Conservation (phyloP, 106 monocot species). For the Triglochin maritima region DNA sequence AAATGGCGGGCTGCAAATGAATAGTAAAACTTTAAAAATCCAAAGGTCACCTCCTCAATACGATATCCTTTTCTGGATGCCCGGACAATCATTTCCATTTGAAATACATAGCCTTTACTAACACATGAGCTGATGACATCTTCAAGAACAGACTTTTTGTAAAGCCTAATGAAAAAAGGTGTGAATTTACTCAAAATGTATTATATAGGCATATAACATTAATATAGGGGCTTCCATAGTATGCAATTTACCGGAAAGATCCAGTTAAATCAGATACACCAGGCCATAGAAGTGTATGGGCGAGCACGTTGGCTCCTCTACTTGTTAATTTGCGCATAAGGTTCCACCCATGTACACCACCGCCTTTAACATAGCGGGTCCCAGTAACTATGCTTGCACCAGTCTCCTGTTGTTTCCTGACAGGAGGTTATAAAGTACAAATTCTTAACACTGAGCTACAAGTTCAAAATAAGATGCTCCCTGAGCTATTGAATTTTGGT, state of each 20-base stretch:
- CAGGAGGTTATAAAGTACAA: slow-evolving; percentile 3
- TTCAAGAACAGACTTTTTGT: slow-evolving; percentile 74
- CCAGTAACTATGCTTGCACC: slow-evolving; percentile 94
- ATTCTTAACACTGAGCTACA: neutral
- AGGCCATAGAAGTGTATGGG: slow-evolving; percentile 92
- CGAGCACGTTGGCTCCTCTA: slow-evolving; percentile 96
- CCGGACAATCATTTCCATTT: slow-evolving; percentile 99
- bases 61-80: slow-evolving; percentile 90
- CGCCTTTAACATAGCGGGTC: slow-evolving; percentile 80
- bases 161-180: slow-evolving; percentile 43
- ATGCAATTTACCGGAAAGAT: slow-evolving; percentile 63
- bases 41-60: slow-evolving; percentile 64
- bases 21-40: neutral
- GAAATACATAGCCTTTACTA: slow-evolving; percentile 98
- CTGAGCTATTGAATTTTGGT: no score
- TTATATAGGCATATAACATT: no score
- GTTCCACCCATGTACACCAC: slow-evolving; percentile 99
- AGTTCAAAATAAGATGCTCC: neutral
- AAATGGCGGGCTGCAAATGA: neutral
- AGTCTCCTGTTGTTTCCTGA: slow-evolving; percentile 86
- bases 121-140: slow-evolving; percentile 84
- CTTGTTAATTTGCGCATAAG: slow-evolving; percentile 97
- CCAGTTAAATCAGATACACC: slow-evolving; percentile 96
- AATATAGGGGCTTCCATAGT: neutral
- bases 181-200: neutral